Evolutionary conservation across 2,329 filamentous ascomycete species (phyloP), one percentile per base, ranked within the genome.

Genomic region (Lecanoromycetidae sp.): DNA sequence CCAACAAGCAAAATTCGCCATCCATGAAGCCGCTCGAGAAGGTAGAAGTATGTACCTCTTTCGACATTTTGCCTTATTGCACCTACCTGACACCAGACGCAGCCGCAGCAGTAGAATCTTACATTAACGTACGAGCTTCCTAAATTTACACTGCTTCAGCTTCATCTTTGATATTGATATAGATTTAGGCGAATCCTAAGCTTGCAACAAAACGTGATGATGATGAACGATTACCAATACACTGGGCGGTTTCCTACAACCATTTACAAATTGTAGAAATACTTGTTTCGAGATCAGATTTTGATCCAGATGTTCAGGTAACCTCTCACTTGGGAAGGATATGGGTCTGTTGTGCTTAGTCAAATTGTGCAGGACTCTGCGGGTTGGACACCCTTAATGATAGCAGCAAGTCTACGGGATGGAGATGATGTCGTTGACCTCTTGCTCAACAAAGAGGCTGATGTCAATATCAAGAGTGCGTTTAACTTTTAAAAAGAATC

Each of bases 191-290:
- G 55, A 87, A 94, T 59, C 80, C 84, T 2, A 88, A 84, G 58
- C 76, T 93, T 32, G 80, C 85, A 22, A 72, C 69, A 49, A 78
- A 80, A 58, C 71, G 69, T 58, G 91, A 98, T 59, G 82, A 85
- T 40, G 91, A 98, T 63, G 86, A 87, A 13, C 84, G 91, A 36
- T 76, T 94, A 30, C 82, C 91, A 2, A 79, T 96, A 48, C 91
- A 98, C 71, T 98, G 91, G 91, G 90, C 91, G 0, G 78, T 80
- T 2, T 91, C 88, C 19, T 83, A 84, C 63, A 93, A 91, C 61
- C 81, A 79, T 55, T 66, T 82, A 5, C 75, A 80, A 20, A 87
- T 95, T 50, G 79, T 85, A 15, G 71, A 82, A 41, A 62, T 90
- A 17, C 71, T 96, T 3, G 74, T 83, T 2, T 74, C 84, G 47